These are phyloP conservation scores for Fusarium sp. DNA, from an alignment of 2,329 filamentous ascomycete species.

Conservation along the genomic window DNA sequence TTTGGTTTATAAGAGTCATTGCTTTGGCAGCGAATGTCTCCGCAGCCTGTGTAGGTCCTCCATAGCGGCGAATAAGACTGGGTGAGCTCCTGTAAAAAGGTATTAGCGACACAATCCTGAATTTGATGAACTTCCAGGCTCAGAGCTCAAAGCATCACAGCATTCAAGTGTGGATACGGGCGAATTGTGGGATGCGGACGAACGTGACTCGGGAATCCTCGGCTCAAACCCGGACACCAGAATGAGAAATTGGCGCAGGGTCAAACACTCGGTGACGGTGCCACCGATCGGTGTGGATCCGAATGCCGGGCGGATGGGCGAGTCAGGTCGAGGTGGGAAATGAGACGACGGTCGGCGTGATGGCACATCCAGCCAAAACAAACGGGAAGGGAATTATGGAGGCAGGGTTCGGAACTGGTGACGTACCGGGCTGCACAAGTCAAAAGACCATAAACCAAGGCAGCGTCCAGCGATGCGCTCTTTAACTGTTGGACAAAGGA, in stretches of 20 bases:
- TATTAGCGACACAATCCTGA: slow-evolving; percentile 24
- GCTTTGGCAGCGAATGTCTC: slow-evolving; percentile 71
- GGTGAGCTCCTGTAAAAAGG: slow-evolving; percentile 62
- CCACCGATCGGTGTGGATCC: slow-evolving; percentile 45
- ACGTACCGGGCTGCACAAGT: slow-evolving; percentile 69
- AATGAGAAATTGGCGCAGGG: slow-evolving; percentile 9
- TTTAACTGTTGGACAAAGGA: slow-evolving; percentile 71
- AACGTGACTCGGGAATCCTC: slow-evolving; percentile 34
- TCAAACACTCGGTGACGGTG: slow-evolving; percentile 37
- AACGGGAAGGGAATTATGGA: slow-evolving; percentile 37
- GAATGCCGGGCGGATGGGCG: slow-evolving; percentile 40
- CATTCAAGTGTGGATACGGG: not conserved
- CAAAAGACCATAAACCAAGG: slow-evolving; percentile 68
- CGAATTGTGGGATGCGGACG: slow-evolving; percentile 15
- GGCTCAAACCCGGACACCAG: slow-evolving; percentile 40
- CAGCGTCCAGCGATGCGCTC: slow-evolving; percentile 65
- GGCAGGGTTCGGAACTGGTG: slow-evolving; percentile 29
- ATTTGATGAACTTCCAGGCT: not conserved
- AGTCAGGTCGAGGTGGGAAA: slow-evolving; percentile 39
- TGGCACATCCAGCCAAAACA: slow-evolving; percentile 13
- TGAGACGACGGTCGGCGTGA: slow-evolving; percentile 30
- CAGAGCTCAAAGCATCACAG: not conserved
- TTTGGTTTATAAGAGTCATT: slow-evolving; percentile 67
- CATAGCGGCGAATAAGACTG: slow-evolving; percentile 68
- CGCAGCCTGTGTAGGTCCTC: slow-evolving; percentile 65